Conservation (phyloP, 495 filamentous ascomycete genomes). For the Penicillium parvum region DNA sequence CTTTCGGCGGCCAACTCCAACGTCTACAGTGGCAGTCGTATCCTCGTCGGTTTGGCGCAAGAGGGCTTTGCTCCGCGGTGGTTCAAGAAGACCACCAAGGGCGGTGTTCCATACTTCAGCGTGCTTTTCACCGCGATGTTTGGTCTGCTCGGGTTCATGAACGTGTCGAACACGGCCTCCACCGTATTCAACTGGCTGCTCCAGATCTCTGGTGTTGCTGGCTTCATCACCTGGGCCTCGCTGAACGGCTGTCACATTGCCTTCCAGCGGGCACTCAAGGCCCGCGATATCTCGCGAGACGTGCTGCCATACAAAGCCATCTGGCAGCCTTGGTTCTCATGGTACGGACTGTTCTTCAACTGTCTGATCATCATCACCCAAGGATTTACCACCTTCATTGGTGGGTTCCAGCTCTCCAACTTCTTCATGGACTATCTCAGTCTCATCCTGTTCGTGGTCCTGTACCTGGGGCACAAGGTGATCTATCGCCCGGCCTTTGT, state of each 20-base stretch:
- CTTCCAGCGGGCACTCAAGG: constrained; percentile 56
- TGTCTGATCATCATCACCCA: constrained; percentile 62
- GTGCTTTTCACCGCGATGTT: constrained; percentile 48
- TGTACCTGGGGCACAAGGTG: constrained; percentile 58
- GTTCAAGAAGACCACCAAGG: constrained; percentile 46
- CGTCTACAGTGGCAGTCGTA: constrained; percentile 70
- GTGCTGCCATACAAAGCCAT: constrained; percentile 55
- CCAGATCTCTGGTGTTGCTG: constrained; percentile 62
- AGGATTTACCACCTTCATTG: constrained; percentile 65
- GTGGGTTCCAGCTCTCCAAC: constrained; percentile 48
- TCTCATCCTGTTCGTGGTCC: constrained; percentile 55
- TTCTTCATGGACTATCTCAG: constrained; percentile 63
- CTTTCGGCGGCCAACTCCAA: constrained; percentile 75
- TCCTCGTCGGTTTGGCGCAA: constrained; percentile 58
- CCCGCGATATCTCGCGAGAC: constrained; percentile 52
- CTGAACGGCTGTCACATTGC: constrained; percentile 56
- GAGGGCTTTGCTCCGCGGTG: constrained; percentile 56
- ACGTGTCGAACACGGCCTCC: constrained; percentile 39
- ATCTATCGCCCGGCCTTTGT: constrained; percentile 41
- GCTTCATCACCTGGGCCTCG: constrained; percentile 63
- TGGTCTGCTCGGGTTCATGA: constrained; percentile 50
- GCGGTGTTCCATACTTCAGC: constrained; percentile 51
- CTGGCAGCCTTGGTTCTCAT: constrained; percentile 55
- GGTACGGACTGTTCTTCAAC: constrained; percentile 62
- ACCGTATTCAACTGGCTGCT: constrained; percentile 57